Evolutionary conservation across 208 protist genomes (phyloP), one percentile per base, ranked within the genome.

Genomic region (Leishmania guyanensis): DNA sequence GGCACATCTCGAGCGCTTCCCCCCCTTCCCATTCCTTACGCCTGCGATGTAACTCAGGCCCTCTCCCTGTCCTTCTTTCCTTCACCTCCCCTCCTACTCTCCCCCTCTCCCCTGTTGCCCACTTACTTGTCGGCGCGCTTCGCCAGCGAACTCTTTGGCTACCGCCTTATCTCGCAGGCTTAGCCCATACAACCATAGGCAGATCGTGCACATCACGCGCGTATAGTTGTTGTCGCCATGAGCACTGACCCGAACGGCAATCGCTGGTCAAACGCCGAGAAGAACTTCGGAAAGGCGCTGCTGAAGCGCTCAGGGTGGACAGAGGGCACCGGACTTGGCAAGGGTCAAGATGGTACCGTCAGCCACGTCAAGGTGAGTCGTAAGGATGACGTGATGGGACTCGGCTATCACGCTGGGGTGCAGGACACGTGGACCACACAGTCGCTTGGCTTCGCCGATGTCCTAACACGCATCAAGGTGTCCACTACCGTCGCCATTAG

Each of bases 281-380:
- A 87, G 16, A 94, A 95, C 78, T 88, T 97, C 60, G 96, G 97
- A 20, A 95, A 94, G 74, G 82, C 94, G 50, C 82, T 99, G 64
- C 79, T 99, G 77, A 89, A 96, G 84, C 97, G 97, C 78, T 91
- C 94, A 36, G 97, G 97, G 5, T 99, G 97, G 97, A 90, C 83
- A 51, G 94, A 98, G 78, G 97, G 97, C 69, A 88, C 75, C 43
- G 97, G 97, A 10, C 83, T 99, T 17, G 97, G 97, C n/a, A 92
- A 90, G 74, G 88, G 92, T 14, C 83, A 95, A 83, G 89, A 97
- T n/a, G 97, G 97, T 71, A 85, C 87, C 5, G 89, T 90, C 20
- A 87, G 82, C 26, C 93, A 98, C 87, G 88, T 99, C 66, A 98
- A 98, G 84, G 93, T 97, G 22, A 90, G 82, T 29, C 92, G 91